Evolutionary conservation across 768 basidiomycete genomes (phyloP).

Genomic region (Stropharia rugosoannulata): DNA sequence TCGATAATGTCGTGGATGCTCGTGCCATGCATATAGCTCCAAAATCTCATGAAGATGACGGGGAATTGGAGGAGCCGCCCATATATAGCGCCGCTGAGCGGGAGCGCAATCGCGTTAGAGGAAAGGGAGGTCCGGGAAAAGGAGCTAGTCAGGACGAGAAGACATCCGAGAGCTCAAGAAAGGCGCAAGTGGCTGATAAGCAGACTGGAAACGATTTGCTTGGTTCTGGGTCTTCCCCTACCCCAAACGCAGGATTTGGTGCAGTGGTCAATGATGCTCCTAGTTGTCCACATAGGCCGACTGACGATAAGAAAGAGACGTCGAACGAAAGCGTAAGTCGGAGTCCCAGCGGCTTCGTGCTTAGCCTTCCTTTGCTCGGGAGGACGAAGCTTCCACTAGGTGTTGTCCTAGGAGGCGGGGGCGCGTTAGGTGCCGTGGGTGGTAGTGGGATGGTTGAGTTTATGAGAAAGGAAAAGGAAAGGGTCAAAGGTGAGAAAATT

Average conservation of each 20-base stretch:
- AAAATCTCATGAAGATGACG: neutral
- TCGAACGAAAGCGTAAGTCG: neutral
- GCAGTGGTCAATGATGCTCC: neutral
- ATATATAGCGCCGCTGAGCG: neutral
- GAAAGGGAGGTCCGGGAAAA: neutral
- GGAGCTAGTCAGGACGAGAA: neutral
- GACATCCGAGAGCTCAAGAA: too few species aligned
- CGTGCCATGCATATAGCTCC: neutral
- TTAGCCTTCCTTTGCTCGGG: conserved; percentile 21
- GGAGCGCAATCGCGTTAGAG: neutral
- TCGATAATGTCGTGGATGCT: neutral
- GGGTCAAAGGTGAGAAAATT: neutral
- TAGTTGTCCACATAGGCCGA: neutral
- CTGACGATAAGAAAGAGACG: neutral
- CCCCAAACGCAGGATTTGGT: too few species aligned
- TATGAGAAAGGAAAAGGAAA: neutral
- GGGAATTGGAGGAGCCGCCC: neutral
- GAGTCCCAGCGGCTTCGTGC: conserved; percentile 9
- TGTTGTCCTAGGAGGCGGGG: neutral
- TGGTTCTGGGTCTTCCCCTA: neutral
- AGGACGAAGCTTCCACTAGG: conserved; percentile 13
- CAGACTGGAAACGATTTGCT: neutral
- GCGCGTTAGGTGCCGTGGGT: neutral
- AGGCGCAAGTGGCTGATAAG: neutral
- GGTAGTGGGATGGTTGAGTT: neutral